These are phyloP conservation scores for Alternaria longipes DNA, from an alignment of 2,329 filamentous ascomycete genomes.

Conservation along the genomic window DNA sequence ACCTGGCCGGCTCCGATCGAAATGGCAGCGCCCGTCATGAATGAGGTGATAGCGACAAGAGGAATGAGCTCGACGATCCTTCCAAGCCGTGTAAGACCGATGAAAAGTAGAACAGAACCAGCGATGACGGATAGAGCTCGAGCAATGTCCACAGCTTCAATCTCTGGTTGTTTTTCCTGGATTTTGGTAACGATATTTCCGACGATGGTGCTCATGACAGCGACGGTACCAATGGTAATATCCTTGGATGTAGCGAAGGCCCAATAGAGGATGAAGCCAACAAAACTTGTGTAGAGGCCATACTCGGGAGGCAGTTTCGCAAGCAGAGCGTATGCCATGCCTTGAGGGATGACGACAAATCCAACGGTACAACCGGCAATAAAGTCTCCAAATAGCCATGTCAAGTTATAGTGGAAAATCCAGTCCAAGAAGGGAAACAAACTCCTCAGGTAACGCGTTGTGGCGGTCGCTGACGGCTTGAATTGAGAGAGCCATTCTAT, in stretches of 20 bases:
- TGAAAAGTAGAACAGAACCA: slow-evolving; percentile 79
- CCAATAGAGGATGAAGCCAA: slow-evolving; percentile 95
- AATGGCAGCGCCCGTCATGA: slow-evolving; percentile 97
- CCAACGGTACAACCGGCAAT: slow-evolving; percentile 83
- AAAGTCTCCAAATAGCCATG: slow-evolving; percentile 89
- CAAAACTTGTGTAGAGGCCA: slow-evolving; percentile 94
- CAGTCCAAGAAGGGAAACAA: slow-evolving; percentile 91
- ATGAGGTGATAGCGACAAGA: slow-evolving; percentile 87
- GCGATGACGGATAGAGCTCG: slow-evolving; percentile 80
- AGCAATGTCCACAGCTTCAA: slow-evolving; percentile 67
- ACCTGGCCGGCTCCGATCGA: slow-evolving; percentile 88
- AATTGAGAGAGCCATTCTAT: slow-evolving; percentile 74
- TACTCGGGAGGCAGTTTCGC: slow-evolving; percentile 83
- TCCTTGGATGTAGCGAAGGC: slow-evolving; percentile 98
- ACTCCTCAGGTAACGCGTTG: slow-evolving; percentile 70
- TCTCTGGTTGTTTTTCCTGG: slow-evolving; percentile 59
- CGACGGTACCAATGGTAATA: slow-evolving; percentile 97
- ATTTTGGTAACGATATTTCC: slow-evolving; percentile 78
- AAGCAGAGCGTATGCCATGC: slow-evolving; percentile 92
- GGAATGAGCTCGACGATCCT: slow-evolving; percentile 96
- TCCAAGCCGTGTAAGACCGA: slow-evolving; percentile 82
- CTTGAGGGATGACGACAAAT: slow-evolving; percentile 89
- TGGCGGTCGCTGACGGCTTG: slow-evolving; percentile 64
- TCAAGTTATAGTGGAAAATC: slow-evolving; percentile 86
- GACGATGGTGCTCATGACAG: slow-evolving; percentile 91